phyloP scores from a whole-genome alignment of 768 basidiomycete genomes.

The Hydnum rufescens region DNA sequence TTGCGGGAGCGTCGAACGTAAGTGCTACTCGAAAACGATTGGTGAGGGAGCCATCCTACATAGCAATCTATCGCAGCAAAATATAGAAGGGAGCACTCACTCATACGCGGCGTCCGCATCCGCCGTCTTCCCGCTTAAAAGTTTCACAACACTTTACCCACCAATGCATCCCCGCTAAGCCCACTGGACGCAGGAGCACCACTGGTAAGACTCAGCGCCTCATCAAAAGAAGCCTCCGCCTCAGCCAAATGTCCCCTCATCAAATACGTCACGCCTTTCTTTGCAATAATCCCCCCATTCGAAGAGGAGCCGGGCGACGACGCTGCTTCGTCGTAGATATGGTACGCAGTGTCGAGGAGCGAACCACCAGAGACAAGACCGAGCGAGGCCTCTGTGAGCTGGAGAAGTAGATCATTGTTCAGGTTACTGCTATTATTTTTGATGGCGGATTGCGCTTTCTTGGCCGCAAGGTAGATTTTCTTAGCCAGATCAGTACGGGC shows the following conservation, averaged over 20 bases:
- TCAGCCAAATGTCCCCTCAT: slow-evolving; percentile 51
- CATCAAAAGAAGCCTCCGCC: slow-evolving; percentile 66
- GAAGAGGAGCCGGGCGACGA: slow-evolving; percentile 39
- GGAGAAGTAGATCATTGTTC: slow-evolving; percentile 77
- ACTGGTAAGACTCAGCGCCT: slow-evolving; percentile 28
- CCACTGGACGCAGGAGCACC: too few species aligned
- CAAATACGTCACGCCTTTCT: slow-evolving; percentile 65
- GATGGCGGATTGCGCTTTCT: slow-evolving; percentile 28
- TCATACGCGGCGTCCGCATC: not conserved
- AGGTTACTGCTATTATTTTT: slow-evolving; percentile 19
- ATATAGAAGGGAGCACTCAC: not conserved
- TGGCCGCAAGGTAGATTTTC: slow-evolving; percentile 65
- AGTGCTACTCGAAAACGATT: not conserved
- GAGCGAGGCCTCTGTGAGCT: slow-evolving; percentile 72
- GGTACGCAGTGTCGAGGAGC: slow-evolving; percentile 24
- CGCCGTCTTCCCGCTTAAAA: not conserved
- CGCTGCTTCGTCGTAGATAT: slow-evolving; percentile 73
- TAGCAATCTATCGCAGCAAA: not conserved
- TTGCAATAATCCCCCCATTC: slow-evolving; percentile 30
- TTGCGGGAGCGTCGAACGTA: not conserved
- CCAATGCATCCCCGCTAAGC: slow-evolving; percentile 42
- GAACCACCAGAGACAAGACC: slow-evolving; percentile 58
- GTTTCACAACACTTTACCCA: slow-evolving; percentile 16
- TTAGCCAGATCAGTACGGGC: slow-evolving; percentile 72
- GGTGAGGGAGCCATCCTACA: not conserved